These are phyloP conservation scores for Termitomyces sp. DNA, from an alignment of 768 basidiomycete genomes.

Conservation along the genomic window DNA sequence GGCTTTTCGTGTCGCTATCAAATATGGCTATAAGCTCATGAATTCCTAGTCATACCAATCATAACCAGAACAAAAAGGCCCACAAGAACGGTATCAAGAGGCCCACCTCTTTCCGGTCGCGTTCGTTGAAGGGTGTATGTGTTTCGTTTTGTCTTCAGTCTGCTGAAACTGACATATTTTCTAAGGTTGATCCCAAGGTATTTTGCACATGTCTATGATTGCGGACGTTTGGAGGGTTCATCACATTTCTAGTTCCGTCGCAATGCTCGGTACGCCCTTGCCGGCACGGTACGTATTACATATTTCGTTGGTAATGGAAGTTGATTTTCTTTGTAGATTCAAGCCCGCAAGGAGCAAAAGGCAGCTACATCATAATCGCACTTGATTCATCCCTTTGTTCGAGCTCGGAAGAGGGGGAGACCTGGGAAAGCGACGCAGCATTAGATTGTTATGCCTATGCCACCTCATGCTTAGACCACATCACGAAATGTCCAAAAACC, in stretches of 20 bases:
- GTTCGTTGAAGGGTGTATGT: slow-evolving; percentile 90
- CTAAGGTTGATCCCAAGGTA: slow-evolving; percentile 79
- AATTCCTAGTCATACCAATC: slow-evolving; percentile 71
- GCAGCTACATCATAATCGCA: slow-evolving; percentile 32
- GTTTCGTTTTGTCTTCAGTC: neutral
- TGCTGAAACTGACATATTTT: neutral
- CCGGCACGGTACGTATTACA: slow-evolving; percentile 59
- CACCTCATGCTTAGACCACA: slow-evolving; percentile 10
- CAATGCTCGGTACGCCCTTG: slow-evolving; percentile 67
- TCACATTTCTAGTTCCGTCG: slow-evolving; percentile 64
- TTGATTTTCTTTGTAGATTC: slow-evolving; percentile 37
- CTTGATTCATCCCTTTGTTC: slow-evolving; percentile 5
- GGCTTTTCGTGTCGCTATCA: slow-evolving; percentile 14
- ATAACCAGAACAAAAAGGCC: slow-evolving; percentile 96
- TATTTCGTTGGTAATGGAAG: neutral
- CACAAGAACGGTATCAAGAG: slow-evolving; percentile 97
- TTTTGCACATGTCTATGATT: neutral
- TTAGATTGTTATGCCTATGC: slow-evolving; percentile 13
- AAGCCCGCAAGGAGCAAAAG: slow-evolving; percentile 60
- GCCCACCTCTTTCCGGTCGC: slow-evolving; percentile 64
- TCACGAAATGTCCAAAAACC: slow-evolving; percentile 12
- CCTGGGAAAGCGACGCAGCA: slow-evolving; percentile 6
- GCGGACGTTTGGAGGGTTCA: neutral
- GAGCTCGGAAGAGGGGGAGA: slow-evolving; percentile 3
- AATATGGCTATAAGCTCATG: neutral